Evolutionary conservation across 106 monocot genomes (phyloP).

Genomic region (Cymbidium sinense): DNA sequence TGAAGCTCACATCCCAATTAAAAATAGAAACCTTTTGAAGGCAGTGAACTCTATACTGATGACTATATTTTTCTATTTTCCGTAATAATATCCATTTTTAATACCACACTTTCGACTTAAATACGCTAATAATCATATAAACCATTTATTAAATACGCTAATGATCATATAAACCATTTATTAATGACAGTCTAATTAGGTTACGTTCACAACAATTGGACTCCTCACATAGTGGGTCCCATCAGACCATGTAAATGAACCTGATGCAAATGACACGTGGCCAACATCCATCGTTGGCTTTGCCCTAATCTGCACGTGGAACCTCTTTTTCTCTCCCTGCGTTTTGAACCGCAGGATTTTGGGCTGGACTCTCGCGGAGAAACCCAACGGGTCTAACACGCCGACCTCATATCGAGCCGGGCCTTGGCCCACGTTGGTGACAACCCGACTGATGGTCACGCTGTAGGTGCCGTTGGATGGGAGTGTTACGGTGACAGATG

Average conservation of each 20-base stretch:
- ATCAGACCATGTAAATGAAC: slow-evolving; percentile 68
- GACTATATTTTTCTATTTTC: no score
- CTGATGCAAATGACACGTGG: slow-evolving; percentile 22
- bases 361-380: slow-evolving; percentile 40
- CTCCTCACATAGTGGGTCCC: slow-evolving; percentile 60
- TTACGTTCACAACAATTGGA: slow-evolving; percentile 50
- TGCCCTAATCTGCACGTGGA: slow-evolving; percentile 23
- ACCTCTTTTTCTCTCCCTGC: slow-evolving; percentile 48
- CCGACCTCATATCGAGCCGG: slow-evolving; percentile 32
- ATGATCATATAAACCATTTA: no score
- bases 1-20: no score
- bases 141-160: no score
- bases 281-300: not conserved
- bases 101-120: no score
- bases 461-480: slow-evolving; percentile 21
- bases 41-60: no score
- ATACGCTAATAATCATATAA: no score
- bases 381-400: slow-evolving; percentile 35
- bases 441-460: slow-evolving; percentile 36
- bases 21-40: no score
- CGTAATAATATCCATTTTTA: no score
- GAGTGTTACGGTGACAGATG: slow-evolving; percentile 41
- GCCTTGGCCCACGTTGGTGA: slow-evolving; percentile 59
- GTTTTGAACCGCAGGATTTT: slow-evolving; percentile 26
- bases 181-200: not conserved